Base-by-base conservation (phyloP, 768 basidiomycete genomes). In the Leccinum rimulosum region DNA sequence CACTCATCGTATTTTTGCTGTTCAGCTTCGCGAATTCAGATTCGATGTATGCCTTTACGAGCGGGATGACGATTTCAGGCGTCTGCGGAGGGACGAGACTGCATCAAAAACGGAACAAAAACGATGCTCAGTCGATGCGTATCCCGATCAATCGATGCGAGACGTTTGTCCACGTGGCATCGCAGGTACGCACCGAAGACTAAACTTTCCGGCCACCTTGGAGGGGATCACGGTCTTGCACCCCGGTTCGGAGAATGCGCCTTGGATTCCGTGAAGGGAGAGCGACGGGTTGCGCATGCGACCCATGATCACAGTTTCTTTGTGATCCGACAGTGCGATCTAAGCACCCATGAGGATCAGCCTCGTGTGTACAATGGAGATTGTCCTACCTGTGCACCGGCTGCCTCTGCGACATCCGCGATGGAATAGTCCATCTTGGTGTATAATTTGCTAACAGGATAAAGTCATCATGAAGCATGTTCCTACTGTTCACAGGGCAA, bases 161-260 rank as follows among this genome's bases (percentile, higher is more conserved):
- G 43, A 25, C 19, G 15, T 36, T 12, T 7, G 22, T 43, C 25
- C 19, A 28, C 22, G n/a, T 40, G 38, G 30, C 33, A 36, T 52
- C 38, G 55, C n/a, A 31, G 19, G 33, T 15, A 73, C 82, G 30
- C 73, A 89, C 79, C 95, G 90, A 73, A 98, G 91, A 67, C 93
- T 95, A 80, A 97, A 98, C 75, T 97, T 97, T 48, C 95, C 95
- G 36, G 82, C 73, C 10, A 90, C 92, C 59, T 87, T 86, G 33
- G 93, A 93, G 0, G 95, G 95, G 58, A 98, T 98, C 68, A 98
- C 95, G 0, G 95, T 98, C 84, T 93, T 94, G 19, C 82, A 84
- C 3, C 92, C 93, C 0, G 83, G 80, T 0, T 84, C 86, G 56
- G 84, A 91, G 79, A 95, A 97, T 2, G 95, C 96, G 52, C 95